A percentile compares a stretch with the other conserved stretches of the same genome.
These are phyloP conservation scores for rapeseed (Brassica napus) DNA, from an alignment of 345 rosid genomes.

Conservation along the genomic window DNA sequence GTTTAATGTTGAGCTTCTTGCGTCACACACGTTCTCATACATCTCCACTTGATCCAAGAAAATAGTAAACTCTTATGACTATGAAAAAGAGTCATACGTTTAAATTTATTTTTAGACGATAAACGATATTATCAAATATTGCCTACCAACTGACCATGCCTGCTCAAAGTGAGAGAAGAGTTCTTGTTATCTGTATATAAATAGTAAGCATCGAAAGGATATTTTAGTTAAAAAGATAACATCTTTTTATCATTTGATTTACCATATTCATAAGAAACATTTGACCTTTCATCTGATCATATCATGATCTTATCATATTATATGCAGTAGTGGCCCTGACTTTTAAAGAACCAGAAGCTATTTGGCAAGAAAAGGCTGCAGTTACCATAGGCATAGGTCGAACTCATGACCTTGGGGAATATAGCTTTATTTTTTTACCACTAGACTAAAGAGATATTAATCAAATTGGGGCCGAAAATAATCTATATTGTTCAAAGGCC, in stretches of 20 bases:
- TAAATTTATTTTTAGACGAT: neutral
- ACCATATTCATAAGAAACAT: neutral
- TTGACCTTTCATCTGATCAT: neutral
- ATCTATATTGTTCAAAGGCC: too few relatives aligned
- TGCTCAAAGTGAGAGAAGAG: neutral
- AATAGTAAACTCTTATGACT: slow-evolving; percentile 18
- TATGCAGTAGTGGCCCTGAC: too few relatives aligned
- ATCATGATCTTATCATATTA: neutral
- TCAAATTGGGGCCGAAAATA: too few relatives aligned
- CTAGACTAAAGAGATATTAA: too few relatives aligned
- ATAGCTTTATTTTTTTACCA: too few relatives aligned
- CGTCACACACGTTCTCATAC: slow-evolving; percentile 30
- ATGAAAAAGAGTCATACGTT: neutral
- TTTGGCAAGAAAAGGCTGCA: too few relatives aligned
- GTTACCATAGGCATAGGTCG: too few relatives aligned
- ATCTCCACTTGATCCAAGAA: slow-evolving; percentile 35
- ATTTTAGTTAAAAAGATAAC: neutral
- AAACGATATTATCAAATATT: neutral
- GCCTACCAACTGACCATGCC: neutral
- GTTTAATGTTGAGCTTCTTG: slow-evolving; percentile 22
- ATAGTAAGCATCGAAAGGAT: neutral
- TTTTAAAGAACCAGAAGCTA: too few relatives aligned
- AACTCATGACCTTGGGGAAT: too few relatives aligned
- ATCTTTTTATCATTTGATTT: neutral
- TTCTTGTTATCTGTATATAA: neutral